Evolutionary conservation across 164 flowering plant genomes (phyloP), one percentile per base, ranked within the genome.

Genomic region (Magnolia changhungtana): DNA sequence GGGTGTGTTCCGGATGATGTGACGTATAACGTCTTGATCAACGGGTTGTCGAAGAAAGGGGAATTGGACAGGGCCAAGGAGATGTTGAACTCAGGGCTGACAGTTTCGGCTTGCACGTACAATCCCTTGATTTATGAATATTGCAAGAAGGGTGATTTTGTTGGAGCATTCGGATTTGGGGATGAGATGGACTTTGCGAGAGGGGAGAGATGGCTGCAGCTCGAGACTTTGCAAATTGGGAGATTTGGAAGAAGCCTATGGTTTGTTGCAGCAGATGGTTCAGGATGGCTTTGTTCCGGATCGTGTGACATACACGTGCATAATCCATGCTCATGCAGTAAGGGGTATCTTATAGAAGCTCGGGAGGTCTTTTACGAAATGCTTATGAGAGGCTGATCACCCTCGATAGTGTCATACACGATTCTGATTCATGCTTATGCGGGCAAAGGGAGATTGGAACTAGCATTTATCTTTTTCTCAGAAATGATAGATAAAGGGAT

Each of bases 371-470:
- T 89, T 71, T 8, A 76, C 61, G 86, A 88, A 52, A 90, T 91
- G 95, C 72, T 78, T 63, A 76, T 82, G 55, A 83, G 80, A 75
- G 87, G 90, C 2, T 71, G 89, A 67, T 69, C 81, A 14, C 94
- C 95, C 14, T 80, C 92, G 0, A 89, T 90, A 74, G 90, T 92
- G 77, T 88, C 93, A 16, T 91, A 90, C 80, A 91, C 92, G 16
- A 79, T 88, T 8, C 77, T 92, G 73, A 89, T 91, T 76, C 92
- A 90, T 79, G 92, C 84, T 4, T 84, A 84, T 82, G 91, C 89
- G 18, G 72, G 75, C 29, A 72, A 69, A 73, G 88, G 89, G 51
- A 84, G 73, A 82, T 67, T 89, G 14, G 86, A 84, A 55, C 37
- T 72, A 21, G 91, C 95, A 6, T 83, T 75, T 72, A 78, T 50